Percentiles rank a stretch among this genome's conserved stretches.
Conservation (phyloP, 805 yeast genomes). For the Lipomyces yamanashiensis region DNA sequence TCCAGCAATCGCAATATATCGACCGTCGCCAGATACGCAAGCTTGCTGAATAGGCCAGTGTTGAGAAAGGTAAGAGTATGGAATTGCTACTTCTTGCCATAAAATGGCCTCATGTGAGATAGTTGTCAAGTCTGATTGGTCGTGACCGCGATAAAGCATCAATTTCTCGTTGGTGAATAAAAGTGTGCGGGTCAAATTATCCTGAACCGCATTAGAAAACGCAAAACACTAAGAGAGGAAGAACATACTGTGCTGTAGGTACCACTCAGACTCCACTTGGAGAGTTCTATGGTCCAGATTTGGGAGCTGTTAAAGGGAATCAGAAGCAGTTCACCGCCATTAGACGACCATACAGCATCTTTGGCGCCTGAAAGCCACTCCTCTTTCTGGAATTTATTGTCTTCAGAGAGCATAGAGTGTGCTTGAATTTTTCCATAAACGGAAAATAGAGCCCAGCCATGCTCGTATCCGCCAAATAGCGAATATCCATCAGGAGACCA, state of each 20-base stretch:
- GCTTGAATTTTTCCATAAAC: conserved; percentile 54
- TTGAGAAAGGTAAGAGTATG: conserved; percentile 51
- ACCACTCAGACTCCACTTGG: conserved; percentile 43
- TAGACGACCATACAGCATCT: conserved; percentile 45
- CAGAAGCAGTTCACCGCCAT: conserved; percentile 48
- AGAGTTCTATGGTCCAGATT: conserved; percentile 39
- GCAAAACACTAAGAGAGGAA: neutral
- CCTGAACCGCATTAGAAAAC: conserved; percentile 34
- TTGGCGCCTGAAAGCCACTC: conserved; percentile 37
- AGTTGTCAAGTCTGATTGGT: conserved; percentile 49
- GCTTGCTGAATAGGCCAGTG: conserved; percentile 52
- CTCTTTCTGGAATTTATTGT: conserved; percentile 16
- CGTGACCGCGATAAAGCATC: conserved; percentile 54
- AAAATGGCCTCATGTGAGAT: conserved; percentile 51
- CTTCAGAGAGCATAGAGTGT: conserved; percentile 46
- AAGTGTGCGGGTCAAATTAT: conserved; percentile 51
- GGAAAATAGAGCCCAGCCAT: conserved; percentile 57
- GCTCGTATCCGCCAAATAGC: conserved; percentile 43
- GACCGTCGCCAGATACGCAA: conserved; percentile 55
- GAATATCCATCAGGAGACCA: conserved; percentile 50
- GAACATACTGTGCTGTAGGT: conserved; percentile 20
- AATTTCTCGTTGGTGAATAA: conserved; percentile 50
- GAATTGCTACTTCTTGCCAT: conserved; percentile 56
- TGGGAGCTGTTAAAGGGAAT: conserved; percentile 33
- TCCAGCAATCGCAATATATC: conserved; percentile 57